These are phyloP conservation scores for Phytophthora brassicae DNA, from an alignment of 352 stramenopile species.

Conservation along the genomic window DNA sequence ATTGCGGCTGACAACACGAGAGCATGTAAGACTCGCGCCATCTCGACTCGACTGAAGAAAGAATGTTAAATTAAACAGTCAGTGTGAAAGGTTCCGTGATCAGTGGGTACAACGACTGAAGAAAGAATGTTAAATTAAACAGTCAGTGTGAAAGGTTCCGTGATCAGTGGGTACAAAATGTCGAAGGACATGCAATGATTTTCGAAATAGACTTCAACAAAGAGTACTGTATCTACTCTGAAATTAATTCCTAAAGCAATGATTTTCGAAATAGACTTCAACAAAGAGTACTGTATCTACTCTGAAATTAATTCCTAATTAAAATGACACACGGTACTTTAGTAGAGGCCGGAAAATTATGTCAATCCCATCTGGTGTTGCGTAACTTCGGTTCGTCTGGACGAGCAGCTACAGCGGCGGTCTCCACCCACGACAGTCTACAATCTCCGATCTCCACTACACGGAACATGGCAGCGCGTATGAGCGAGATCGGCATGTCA, in stretches of 20 bases:
- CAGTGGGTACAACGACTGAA: too few relatives aligned
- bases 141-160: too few relatives aligned
- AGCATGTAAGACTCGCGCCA: slow-evolving; percentile 22
- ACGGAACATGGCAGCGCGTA: slow-evolving; percentile 30
- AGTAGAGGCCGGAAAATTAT: slow-evolving; percentile 17
- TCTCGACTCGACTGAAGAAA: slow-evolving; percentile 1
- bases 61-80: slow-evolving; percentile 18
- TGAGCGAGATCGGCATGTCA: slow-evolving; percentile 39
- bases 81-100: too few relatives aligned
- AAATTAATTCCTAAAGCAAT: slow-evolving; percentile 2
- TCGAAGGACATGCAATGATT: too few relatives aligned
- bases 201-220: slow-evolving; percentile 10
- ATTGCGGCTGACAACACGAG: slow-evolving; percentile 11
- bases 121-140: slow-evolving; percentile 16
- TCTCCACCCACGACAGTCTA: slow-evolving; percentile 11
- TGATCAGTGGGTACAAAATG: too few relatives aligned
- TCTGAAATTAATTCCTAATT: slow-evolving; percentile 8
- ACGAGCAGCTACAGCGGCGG: slow-evolving; percentile 15
- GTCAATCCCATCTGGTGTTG: slow-evolving; percentile 25
- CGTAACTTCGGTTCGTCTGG: slow-evolving; percentile 19
- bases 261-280: slow-evolving; percentile 10
- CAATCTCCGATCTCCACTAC: background rate
- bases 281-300: background rate
- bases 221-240: background rate
- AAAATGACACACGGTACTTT: slow-evolving; percentile 8